These are phyloP conservation scores for Phytophthora rubi DNA, from an alignment of 352 stramenopile genomes.

Conservation along the genomic window DNA sequence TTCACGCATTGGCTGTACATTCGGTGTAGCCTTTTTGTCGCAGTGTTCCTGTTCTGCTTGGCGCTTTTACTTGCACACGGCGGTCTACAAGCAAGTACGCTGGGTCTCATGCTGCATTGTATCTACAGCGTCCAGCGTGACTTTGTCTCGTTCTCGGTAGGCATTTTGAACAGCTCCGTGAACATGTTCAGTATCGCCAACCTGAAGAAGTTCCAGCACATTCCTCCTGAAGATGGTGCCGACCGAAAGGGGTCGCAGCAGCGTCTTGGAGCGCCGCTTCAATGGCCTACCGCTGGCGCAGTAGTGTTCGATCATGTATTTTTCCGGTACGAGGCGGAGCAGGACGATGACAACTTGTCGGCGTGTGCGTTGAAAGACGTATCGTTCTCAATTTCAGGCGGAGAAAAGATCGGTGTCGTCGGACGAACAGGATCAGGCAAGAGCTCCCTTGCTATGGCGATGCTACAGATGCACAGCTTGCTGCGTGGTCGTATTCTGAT, in stretches of 20 bases:
- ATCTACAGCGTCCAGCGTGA: constrained; percentile 47
- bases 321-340: constrained; percentile 71
- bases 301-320: constrained; percentile 86
- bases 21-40: constrained; percentile 40
- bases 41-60: constrained; percentile 42
- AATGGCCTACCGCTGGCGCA: constrained; percentile 74
- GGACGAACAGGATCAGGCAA: constrained; percentile 69
- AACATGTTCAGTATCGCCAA: constrained; percentile 47
- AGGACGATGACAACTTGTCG: constrained; percentile 43
- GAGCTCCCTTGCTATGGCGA: constrained; percentile 59
- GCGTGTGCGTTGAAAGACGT: constrained; percentile 54
- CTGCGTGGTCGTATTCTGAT: constrained; percentile 82
- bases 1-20: constrained; percentile 47
- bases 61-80: constrained; percentile 38
- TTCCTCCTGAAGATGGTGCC: constrained; percentile 42
- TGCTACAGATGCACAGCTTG: constrained; percentile 57
- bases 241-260: constrained; percentile 10
- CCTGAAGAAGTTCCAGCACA: constrained; percentile 65
- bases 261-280: constrained; percentile 14
- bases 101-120: constrained; percentile 43
- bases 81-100: constrained; percentile 30
- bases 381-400: constrained; percentile 48
- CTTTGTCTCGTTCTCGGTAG: constrained; percentile 42
- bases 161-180: constrained; percentile 43
- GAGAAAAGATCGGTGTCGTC: constrained; percentile 62